Base-by-base conservation (phyloP, 2,329 filamentous ascomycete genomes). In the Colletotrichum paranaense region DNA sequence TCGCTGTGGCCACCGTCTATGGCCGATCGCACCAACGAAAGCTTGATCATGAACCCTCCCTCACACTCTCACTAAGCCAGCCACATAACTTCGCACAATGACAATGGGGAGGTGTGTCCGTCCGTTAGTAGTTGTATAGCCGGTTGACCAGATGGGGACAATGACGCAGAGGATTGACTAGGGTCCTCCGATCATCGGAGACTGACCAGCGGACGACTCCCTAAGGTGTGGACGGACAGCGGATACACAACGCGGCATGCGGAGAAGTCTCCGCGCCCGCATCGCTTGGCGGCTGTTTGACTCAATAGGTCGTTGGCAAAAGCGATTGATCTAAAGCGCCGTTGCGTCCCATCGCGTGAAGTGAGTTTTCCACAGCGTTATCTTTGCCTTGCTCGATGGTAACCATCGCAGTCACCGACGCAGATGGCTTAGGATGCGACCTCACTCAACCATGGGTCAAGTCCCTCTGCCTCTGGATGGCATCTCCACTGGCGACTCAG, bases 171-270 rank as follows among this genome's bases (percentile, higher is more conserved):
- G 42, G 19, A 30, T 32, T 16, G 38, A 55, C 24, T 16, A 28
- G 35, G 30, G 7, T 52, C 28, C 64, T 72, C 69, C 64, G 69
- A 55, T 72, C 19, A 49, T 68, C 69, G 69, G 69, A 72, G 58
- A 14, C 38, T 24, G 19, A 24, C 30, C 49, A 63, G 63, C 63
- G 32, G 68, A 67, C 42, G 53, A 24, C 55, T 35, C 32, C 32
- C 32, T 12, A 1, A 35, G 32, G 32, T 35, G 32, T 5, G 16
- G 16, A 42, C 38, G 38, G 38, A 42, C 16, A 42, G 14, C 38
- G 53, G 24, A 42, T 53, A 30, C 8, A 22, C 42, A 49, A 49
- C 9, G 28, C 26, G 11, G 35, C 26, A 55, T 66, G 68, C 57
- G 68, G 63, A 62, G 63, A 72, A 67, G 46, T 60, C 53, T 42